These are phyloP conservation scores for Backusella morwellensis DNA, from an alignment of 192 early-diverging fungal species.

Conservation along the genomic window DNA sequence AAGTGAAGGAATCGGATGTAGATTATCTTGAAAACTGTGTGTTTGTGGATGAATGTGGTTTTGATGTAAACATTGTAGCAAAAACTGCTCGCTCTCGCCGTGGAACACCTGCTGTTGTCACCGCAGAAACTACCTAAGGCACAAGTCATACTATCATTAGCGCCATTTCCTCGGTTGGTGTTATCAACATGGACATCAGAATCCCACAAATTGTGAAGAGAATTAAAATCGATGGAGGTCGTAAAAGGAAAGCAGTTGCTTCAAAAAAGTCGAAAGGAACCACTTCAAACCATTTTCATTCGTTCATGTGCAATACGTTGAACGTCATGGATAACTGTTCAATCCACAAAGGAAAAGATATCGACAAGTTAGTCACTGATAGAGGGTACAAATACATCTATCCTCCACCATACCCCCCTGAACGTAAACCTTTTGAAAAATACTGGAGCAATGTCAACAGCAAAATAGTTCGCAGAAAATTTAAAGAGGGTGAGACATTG, in stretches of 20 bases:
- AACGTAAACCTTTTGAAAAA: conserved; percentile 20
- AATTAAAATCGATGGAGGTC: too few relatives aligned
- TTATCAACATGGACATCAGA: too few relatives aligned
- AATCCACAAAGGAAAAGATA: conserved; percentile 10
- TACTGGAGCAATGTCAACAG: background rate
- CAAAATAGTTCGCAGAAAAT: background rate
- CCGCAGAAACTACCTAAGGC: too few relatives aligned
- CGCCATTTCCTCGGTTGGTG: too few relatives aligned
- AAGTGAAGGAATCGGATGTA: background rate
- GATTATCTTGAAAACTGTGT: background rate
- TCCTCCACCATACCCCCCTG: conserved; percentile 10
- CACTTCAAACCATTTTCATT: too few relatives aligned
- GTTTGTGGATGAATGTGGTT: background rate
- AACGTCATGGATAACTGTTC: background rate
- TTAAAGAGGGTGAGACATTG: too few relatives aligned
- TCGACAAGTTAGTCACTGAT: background rate
- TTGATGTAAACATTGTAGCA: background rate
- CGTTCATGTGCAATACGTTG: too few relatives aligned
- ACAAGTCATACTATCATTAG: too few relatives aligned
- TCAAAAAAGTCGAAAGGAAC: too few relatives aligned
- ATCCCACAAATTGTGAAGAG: too few relatives aligned
- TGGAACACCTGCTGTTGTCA: too few relatives aligned
- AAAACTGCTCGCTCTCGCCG: background rate
- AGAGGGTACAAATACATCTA: conserved; percentile 8
- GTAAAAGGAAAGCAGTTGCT: too few relatives aligned